Conservation (phyloP, 1,139 yeast species). For the Candida glucosophila region DNA sequence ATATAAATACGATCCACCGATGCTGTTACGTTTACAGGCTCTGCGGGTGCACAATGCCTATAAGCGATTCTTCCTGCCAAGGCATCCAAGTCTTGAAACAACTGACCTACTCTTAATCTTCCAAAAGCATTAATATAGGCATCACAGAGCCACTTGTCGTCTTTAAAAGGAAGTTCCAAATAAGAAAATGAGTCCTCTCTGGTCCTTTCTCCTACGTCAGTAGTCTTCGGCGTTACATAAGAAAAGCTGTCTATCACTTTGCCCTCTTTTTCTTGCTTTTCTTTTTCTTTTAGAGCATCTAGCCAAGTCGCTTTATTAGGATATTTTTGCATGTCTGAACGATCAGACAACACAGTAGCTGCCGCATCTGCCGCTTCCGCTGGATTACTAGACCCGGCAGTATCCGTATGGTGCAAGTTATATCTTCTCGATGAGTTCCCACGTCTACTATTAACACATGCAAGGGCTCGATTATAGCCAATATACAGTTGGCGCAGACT, state of each 20-base stretch:
- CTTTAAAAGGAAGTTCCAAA: slow-evolving; percentile 71
- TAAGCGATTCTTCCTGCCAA: slow-evolving; percentile 84
- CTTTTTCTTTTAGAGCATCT: slow-evolving; percentile 70
- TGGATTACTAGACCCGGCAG: slow-evolving; percentile 32
- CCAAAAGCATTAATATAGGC: slow-evolving; percentile 86
- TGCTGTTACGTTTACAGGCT: slow-evolving; percentile 90
- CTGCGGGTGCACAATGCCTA: slow-evolving; percentile 82
- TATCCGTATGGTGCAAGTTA: slow-evolving; percentile 30
- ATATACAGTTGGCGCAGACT: too few relatives aligned
- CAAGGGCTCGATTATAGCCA: too few relatives aligned
- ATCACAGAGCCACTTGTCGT: slow-evolving; percentile 76
- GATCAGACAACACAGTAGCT: slow-evolving; percentile 54
- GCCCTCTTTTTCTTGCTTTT: slow-evolving; percentile 62
- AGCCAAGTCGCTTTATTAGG: slow-evolving; percentile 73
- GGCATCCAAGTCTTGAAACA: slow-evolving; percentile 87
- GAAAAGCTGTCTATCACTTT: slow-evolving; percentile 61
- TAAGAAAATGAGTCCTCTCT: slow-evolving; percentile 70
- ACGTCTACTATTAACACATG: too few relatives aligned
- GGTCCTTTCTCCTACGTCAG: slow-evolving; percentile 63
- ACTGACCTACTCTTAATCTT: slow-evolving; percentile 79
- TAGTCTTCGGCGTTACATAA: slow-evolving; percentile 65
- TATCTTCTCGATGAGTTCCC: slow-evolving; percentile 2
- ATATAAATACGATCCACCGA: slow-evolving; percentile 87
- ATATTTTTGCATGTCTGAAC: slow-evolving; percentile 22
- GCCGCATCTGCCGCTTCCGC: slow-evolving; percentile 64